Base-by-base conservation (phyloP, 805 yeast species). In the Lipomyces starkeyi region DNA sequence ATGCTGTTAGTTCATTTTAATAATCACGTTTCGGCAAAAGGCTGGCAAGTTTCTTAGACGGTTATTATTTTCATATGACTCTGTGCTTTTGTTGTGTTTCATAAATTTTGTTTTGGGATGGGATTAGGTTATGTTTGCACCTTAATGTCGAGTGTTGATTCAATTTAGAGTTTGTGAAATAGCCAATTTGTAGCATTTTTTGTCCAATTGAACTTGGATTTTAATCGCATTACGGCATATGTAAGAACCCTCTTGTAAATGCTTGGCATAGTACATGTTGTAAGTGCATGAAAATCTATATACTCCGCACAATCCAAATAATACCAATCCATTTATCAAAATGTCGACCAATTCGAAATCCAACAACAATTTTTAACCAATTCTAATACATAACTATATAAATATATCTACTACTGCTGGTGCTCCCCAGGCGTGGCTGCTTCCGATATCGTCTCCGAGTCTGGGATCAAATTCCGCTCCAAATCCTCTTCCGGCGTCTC, bases 1-100 rank as follows among this genome's bases (percentile, higher is more conserved):
- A 29, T 69, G 72, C 49, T 69, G 72, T 47, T 69, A 62, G 56
- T 49, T 7, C 13, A 17, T 11, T 57, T 49, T 35, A 35, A 27
- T 29, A 29, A 5, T 29, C 32, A 29, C 6, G 7, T 29, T 29
- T 29, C 32, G 32, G 32, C 32, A 29, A 29, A 29, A 5, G 2
- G 29, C 32, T 29, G 32, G 32, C 1, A 29, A 29, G 13, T n/a
- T 43, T 43, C 49, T 43, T 43, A 43, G 49, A 43, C 49, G 49
- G 49, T 8, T 43, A 11, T 17, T 43, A 17, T 17, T 43, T 43
- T 43, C 9, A 7, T 35, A 11, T 35, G 40, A 35, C 40, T 35
- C 14, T 43, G 9, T n/a, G 40, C 22, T 17, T 43, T 17, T 43
- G 25, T 29, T n/a, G 22, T 43, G 49, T 43, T 43, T 43, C 40